Evolutionary conservation across 345 rosid genomes (phyloP).

Genomic region (Syzygium jambos): DNA sequence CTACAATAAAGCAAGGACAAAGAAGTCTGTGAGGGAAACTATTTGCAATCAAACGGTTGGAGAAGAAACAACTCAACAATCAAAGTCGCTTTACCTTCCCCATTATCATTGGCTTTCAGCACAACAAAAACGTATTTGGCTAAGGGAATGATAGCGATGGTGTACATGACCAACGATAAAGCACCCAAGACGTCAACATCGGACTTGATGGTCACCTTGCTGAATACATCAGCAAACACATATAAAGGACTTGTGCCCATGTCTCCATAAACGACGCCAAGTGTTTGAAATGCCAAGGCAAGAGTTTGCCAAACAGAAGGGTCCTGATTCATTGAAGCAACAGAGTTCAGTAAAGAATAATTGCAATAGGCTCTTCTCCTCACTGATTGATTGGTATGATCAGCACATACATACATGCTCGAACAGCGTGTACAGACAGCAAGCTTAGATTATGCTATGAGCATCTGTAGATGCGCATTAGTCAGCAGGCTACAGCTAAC

Average conservation of each 20-base stretch:
- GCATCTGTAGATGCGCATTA: neutral
- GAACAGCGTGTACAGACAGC: neutral
- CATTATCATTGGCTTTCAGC: constrained; percentile 95
- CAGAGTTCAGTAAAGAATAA: constrained; percentile 3
- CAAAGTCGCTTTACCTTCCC: constrained; percentile 51
- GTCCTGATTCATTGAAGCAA: constrained; percentile 43
- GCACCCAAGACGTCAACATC: constrained; percentile 95
- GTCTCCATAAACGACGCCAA: constrained; percentile 97
- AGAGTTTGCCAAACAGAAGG: constrained; percentile 50
- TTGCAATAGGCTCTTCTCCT: neutral
- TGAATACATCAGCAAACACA: constrained; percentile 88
- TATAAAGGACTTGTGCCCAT: constrained; percentile 97
- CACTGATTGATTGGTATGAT: neutral
- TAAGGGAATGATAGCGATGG: constrained; percentile 82
- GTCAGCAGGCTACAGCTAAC: neutral
- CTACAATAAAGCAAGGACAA: constrained; percentile 31
- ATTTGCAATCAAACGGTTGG: neutral
- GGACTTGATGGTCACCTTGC: constrained; percentile 67
- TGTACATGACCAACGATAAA: constrained; percentile 84
- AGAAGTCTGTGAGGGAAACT: neutral
- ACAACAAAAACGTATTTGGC: constrained; percentile 89
- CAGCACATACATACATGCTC: neutral
- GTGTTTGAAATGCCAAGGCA: constrained; percentile 91
- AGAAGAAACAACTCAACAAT: neutral
- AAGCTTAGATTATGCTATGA: neutral